These are phyloP conservation scores for Saturnispora ahearnii DNA, from an alignment of 805 yeast species.

Conservation along the genomic window DNA sequence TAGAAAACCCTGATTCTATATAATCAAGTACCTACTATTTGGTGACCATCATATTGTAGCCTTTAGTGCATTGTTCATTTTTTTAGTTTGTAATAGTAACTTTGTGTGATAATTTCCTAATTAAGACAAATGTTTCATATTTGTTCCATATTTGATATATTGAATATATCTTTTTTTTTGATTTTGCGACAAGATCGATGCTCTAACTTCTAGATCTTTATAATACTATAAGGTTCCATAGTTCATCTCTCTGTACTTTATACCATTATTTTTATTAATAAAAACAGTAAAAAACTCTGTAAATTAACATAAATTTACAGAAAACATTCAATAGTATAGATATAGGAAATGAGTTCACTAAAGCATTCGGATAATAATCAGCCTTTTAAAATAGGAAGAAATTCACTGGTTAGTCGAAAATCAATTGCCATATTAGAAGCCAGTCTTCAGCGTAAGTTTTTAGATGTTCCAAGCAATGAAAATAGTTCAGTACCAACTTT, in stretches of 20 bases:
- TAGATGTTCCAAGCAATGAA: neutral
- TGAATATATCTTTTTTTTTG: neutral
- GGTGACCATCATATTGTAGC: too few relatives aligned
- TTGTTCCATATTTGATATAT: neutral
- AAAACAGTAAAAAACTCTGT: neutral
- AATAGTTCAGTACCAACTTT: neutral
- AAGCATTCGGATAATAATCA: neutral
- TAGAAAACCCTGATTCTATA: neutral
- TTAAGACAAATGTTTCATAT: slow-evolving; percentile 1
- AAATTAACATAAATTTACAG: neutral
- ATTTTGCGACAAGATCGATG: neutral
- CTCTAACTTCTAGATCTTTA: neutral
- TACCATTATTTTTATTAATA: too few relatives aligned
- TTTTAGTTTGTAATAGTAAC: neutral
- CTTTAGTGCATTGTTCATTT: neutral
- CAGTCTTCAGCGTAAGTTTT: neutral
- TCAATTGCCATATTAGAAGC: neutral
- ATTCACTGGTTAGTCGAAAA: neutral
- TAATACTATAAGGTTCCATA: too few relatives aligned
- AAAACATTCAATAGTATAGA: neutral
- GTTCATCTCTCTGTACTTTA: too few relatives aligned
- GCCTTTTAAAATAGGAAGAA: neutral
- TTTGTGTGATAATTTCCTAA: neutral
- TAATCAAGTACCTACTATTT: neutral
- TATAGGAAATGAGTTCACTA: neutral